phyloP scores from a whole-genome alignment of 192 early-diverging fungal genomes.

The Entomortierella lignicola region DNA sequence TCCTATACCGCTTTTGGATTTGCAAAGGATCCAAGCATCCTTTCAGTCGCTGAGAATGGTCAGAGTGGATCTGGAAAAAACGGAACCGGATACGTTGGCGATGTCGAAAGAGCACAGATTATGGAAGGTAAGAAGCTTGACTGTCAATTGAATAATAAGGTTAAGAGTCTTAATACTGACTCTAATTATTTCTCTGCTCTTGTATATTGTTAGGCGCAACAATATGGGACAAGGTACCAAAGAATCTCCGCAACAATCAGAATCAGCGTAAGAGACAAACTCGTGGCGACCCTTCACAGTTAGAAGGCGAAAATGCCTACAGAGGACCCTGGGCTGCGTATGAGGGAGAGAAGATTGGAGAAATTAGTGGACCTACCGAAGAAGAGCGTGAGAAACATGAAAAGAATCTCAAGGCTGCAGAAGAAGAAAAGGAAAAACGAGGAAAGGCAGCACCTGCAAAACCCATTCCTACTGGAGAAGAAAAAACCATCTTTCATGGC shows the following conservation, averaged over 20 bases:
- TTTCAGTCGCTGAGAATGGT: conserved; percentile 47
- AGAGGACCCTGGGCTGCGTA: conserved; percentile 96
- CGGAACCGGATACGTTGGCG: conserved; percentile 73
- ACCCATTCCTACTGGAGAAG: conserved; percentile 62
- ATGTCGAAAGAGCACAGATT: conserved; percentile 63
- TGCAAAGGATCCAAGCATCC: conserved; percentile 81
- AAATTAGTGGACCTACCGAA: conserved; percentile 63
- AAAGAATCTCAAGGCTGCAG: conserved; percentile 57
- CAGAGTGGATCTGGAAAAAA: conserved; percentile 57
- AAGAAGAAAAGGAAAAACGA: conserved; percentile 51
- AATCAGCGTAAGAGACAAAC: conserved; percentile 74
- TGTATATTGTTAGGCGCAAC: conserved; percentile 26
- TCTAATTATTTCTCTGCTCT: no score
- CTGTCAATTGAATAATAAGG: no score
- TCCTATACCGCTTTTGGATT: conserved; percentile 85
- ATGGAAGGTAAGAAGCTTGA: conserved; percentile 56
- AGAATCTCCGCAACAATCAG: conserved; percentile 50
- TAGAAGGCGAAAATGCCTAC: conserved; percentile 83
- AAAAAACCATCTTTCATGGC: conserved; percentile 91
- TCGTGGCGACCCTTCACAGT: conserved; percentile 78
- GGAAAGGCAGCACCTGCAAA: conserved; percentile 49
- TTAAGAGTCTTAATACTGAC: no score
- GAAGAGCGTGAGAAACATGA: conserved; percentile 65
- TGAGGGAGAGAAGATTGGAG: conserved; percentile 81
- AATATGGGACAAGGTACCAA: conserved; percentile 55